Conservation (phyloP, 2,329 filamentous ascomycete genomes). For the Trichophyton schoenleinii region DNA sequence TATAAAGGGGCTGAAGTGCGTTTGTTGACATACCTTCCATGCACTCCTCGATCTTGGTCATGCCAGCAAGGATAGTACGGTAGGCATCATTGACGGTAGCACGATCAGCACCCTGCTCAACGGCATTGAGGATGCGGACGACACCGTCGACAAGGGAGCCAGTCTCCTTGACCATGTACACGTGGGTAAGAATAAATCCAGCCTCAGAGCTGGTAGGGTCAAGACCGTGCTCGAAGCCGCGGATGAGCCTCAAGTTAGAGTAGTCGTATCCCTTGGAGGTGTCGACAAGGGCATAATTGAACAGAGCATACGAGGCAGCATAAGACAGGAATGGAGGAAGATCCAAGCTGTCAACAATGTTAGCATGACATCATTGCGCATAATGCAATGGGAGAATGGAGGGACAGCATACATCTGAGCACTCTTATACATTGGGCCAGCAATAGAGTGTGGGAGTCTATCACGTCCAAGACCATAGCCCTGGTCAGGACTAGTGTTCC, state of each 20-base stretch:
- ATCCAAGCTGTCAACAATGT: slow-evolving; percentile 39
- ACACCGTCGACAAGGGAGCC: slow-evolving; percentile 63
- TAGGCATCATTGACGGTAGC: slow-evolving; percentile 53
- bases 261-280: slow-evolving; percentile 43
- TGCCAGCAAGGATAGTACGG: slow-evolving; percentile 46
- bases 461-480: slow-evolving; percentile 67
- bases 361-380: slow-evolving; percentile 4
- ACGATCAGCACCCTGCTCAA: slow-evolving; percentile 39
- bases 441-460: slow-evolving; percentile 58
- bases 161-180: slow-evolving; percentile 88
- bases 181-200: slow-evolving; percentile 88
- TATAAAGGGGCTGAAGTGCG: background rate
- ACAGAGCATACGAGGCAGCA: slow-evolving; percentile 49
- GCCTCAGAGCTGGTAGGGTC: slow-evolving; percentile 81
- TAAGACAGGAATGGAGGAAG: slow-evolving; percentile 93
- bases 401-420: slow-evolving; percentile 65
- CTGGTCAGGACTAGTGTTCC: slow-evolving; percentile 45
- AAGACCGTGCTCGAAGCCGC: slow-evolving; percentile 81
- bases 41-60: slow-evolving; percentile 59
- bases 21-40: slow-evolving; percentile 54
- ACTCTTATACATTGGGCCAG: slow-evolving; percentile 70
- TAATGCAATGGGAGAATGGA: background rate
- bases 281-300: slow-evolving; percentile 51
- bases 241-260: slow-evolving; percentile 63
- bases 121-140: slow-evolving; percentile 51